Base-by-base conservation (phyloP, 371 early-diverging fungal species). In the Mucor piriformis region DNA sequence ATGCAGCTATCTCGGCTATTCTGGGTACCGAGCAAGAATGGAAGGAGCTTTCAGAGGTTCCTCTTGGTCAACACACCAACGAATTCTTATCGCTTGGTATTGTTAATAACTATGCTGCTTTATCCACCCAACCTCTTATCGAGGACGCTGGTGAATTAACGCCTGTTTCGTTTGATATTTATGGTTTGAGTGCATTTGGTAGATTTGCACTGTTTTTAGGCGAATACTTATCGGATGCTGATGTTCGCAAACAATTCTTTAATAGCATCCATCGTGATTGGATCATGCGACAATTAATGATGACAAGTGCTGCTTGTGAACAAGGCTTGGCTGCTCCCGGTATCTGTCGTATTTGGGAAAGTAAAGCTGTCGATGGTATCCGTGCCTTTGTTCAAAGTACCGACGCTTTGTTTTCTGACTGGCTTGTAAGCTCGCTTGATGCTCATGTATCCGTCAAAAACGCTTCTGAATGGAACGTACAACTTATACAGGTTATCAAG, bases 111-210 rank as follows among this genome's bases (percentile, higher is more conserved):
- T 66, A 67, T 24, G 68, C 66, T 11, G 63, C 51, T 20, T 27
- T 72, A 3, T 56, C 70, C 4, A 47, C 56, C 15, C 44, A 57
- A 18, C 7, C 63, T 6, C 48, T 69, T 0, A 54, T 67, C 1
- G 76, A 76, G 6, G 64, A 65, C 11, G 49, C 54, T 13, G 75
- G 69, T 25, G 81, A 80, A 37, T 21, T 75, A 11, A 46, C 51
- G 16, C 64, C 71, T 0, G 59, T 77, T 6, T n/a, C 57, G 0
- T 84, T 82, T 27, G 87, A 87, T 56, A 52, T 76, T 12, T 80
- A 81, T 67, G 87, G 85, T 0, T 61, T 85, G 4, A 82, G 81
- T 15, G 66, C 81, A 3, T 84, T 81, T 38, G 84, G 74, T 18
- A 77, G 87, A 4, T 53, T 80, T 48, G 71, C 74, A 0, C 56